These are phyloP conservation scores for Coelastrella sp. DNA, from an alignment of 139 green algal species.

Conservation along the genomic window DNA sequence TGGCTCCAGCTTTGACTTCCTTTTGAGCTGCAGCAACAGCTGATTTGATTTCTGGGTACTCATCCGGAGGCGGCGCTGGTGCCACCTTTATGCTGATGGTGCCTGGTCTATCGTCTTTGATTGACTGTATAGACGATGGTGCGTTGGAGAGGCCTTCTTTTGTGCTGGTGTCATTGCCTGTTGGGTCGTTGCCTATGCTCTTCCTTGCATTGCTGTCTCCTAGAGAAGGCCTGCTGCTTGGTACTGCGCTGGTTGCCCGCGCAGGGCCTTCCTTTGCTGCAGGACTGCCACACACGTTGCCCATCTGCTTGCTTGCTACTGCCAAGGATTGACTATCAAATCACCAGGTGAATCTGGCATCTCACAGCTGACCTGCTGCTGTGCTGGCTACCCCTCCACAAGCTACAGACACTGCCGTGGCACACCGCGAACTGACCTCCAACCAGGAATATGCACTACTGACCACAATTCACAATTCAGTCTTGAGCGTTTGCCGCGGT, in stretches of 20 bases:
- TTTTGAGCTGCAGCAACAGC: constrained; percentile 31
- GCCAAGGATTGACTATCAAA: not conserved
- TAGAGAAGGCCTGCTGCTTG: not conserved
- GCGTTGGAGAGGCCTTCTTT: not conserved
- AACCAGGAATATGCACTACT: too few species aligned
- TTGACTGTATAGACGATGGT: not conserved
- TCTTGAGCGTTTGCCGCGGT: too few species aligned
- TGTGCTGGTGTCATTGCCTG: too few species aligned
- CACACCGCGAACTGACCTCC: too few species aligned
- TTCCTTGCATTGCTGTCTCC: not conserved
- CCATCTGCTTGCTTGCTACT: constrained; percentile 1
- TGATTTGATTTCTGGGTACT: constrained; percentile 35
- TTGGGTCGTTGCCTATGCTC: not conserved
- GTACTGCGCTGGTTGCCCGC: not conserved
- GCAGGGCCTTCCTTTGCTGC: not conserved
- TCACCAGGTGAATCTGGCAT: not conserved
- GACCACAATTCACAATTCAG: too few species aligned
- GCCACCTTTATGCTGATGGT: constrained; percentile 43
- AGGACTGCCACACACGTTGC: constrained; percentile 32
- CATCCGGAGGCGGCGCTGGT: constrained; percentile 32
- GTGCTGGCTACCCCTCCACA: not conserved
- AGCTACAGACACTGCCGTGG: not conserved
- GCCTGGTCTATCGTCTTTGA: constrained; percentile 2
- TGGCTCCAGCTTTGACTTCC: constrained; percentile 42
- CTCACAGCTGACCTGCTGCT: not conserved